Conservation (phyloP, 169 alveolate species). For the Plasmodium blacklocki region DNA sequence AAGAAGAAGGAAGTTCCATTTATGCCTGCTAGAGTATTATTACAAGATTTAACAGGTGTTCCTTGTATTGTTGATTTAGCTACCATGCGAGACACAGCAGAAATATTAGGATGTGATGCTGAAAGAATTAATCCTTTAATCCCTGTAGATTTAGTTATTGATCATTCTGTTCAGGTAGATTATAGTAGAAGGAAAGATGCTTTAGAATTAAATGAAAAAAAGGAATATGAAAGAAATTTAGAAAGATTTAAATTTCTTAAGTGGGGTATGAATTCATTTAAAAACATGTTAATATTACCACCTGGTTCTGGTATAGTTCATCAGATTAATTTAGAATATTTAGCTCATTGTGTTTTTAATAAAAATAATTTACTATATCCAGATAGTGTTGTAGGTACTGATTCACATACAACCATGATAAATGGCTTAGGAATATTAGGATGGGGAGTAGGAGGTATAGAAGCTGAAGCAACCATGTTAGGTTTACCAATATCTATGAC, state of each 20-base stretch:
- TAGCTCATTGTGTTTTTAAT: conserved; percentile 88
- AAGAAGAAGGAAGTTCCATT: conserved; percentile 94
- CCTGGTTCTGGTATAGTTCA: conserved; percentile 98
- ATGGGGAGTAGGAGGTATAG: conserved; percentile 99
- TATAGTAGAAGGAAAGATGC: conserved; percentile 92
- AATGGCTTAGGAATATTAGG: conserved; percentile 96
- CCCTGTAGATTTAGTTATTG: conserved; percentile 97
- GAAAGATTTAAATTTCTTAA: conserved; percentile 96
- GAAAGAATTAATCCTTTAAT: conserved; percentile 93
- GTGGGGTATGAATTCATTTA: conserved; percentile 97
- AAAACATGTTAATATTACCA: conserved; percentile 95
- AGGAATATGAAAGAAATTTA: conserved; percentile 93
- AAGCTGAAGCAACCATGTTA: conserved; percentile 99
- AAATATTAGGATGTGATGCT: conserved; percentile 92
- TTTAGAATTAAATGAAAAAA: conserved; percentile 91
- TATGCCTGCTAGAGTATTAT: conserved; percentile 96
- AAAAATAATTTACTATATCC: conserved; percentile 90
- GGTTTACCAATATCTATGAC: conserved; percentile 97
- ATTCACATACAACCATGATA: conserved; percentile 98
- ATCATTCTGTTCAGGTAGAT: conserved; percentile 97
- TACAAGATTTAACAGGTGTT: conserved; percentile 97
- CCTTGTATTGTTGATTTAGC: conserved; percentile 97
- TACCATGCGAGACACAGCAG: conserved; percentile 97
- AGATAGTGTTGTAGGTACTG: conserved; percentile 97
- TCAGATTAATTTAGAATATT: conserved; percentile 92